These are phyloP conservation scores for Stephania cephalantha DNA, from an alignment of 164 flowering plant genomes.

Conservation along the genomic window DNA sequence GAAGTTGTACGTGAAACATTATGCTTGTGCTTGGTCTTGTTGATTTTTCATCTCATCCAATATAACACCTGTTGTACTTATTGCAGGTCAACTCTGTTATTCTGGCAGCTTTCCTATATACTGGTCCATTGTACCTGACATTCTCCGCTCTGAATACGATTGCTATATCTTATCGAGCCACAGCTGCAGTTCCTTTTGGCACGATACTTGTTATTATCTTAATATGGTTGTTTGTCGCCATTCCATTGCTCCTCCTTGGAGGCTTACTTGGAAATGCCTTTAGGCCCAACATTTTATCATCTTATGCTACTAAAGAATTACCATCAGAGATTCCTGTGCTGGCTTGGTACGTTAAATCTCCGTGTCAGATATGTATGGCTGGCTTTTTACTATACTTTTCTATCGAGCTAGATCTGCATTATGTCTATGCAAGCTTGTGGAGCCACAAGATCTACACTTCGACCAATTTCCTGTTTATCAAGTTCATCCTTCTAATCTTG, in stretches of 20 bases:
- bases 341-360: slow-evolving; percentile 57
- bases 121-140: slow-evolving; percentile 45
- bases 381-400: slow-evolving; percentile 73
- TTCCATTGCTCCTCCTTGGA: slow-evolving; percentile 68
- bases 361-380: slow-evolving; percentile 58
- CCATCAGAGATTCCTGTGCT: slow-evolving; percentile 54
- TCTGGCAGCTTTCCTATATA: slow-evolving; percentile 50
- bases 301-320: slow-evolving; percentile 43
- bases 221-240: slow-evolving; percentile 32
- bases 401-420: slow-evolving; percentile 57
- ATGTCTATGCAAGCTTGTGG: slow-evolving; percentile 63
- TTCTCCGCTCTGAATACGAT: slow-evolving; percentile 46
- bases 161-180: slow-evolving; percentile 51
- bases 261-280: slow-evolving; percentile 43
- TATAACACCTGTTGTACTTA: slow-evolving; percentile 5
- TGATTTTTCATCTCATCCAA: not conserved
- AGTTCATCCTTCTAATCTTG: slow-evolving; percentile 48
- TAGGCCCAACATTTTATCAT: slow-evolving; percentile 44
- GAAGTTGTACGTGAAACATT: slow-evolving; percentile 27
- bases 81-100: slow-evolving; percentile 54
- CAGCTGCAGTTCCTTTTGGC: slow-evolving; percentile 76
- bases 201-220: slow-evolving; percentile 47
- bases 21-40: not conserved
- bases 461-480: slow-evolving; percentile 42
- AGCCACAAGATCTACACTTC: slow-evolving; percentile 55